These are phyloP conservation scores for Schizophyllum commune DNA, from an alignment of 1,284 basidiomycete genomes.

Conservation along the genomic window DNA sequence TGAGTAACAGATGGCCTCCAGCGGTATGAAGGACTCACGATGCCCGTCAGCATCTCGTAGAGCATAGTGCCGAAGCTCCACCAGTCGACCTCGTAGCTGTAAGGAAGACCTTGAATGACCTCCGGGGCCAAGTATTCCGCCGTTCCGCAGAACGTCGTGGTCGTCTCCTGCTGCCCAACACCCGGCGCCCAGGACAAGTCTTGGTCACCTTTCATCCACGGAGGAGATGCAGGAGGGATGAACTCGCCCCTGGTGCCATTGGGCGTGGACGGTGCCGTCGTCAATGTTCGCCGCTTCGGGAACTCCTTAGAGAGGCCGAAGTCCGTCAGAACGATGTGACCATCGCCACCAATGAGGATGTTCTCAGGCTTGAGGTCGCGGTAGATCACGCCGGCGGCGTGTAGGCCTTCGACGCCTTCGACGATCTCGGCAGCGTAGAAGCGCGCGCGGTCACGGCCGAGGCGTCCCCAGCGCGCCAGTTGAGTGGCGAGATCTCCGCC, in stretches of 20 bases:
- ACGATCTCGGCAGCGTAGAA: slow-evolving; percentile 97
- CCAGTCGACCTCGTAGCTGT: slow-evolving; percentile 95
- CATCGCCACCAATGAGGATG: slow-evolving; percentile 86
- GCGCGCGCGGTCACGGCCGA: slow-evolving; percentile 86
- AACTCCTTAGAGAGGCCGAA: slow-evolving; percentile 92
- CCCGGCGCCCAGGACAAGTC: slow-evolving; percentile 47
- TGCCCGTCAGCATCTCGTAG: slow-evolving; percentile 89
- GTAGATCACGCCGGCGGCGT: slow-evolving; percentile 81
- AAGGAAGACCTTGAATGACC: slow-evolving; percentile 86
- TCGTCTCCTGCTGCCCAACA: slow-evolving; percentile 48
- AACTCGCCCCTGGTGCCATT: slow-evolving; percentile 36
- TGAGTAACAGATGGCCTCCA: slow-evolving; percentile 10
- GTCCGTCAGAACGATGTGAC: slow-evolving; percentile 94
- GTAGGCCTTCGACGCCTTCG: slow-evolving; percentile 88
- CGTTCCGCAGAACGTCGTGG: slow-evolving; percentile 84
- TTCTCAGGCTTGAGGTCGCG: slow-evolving; percentile 93
- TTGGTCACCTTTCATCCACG: slow-evolving; percentile 65
- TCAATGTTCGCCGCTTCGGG: slow-evolving; percentile 40
- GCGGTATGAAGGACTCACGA: slow-evolving; percentile 44
- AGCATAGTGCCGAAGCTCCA: slow-evolving; percentile 98
- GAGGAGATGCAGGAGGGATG: slow-evolving; percentile 44
- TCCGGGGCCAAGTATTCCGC: slow-evolving; percentile 93
- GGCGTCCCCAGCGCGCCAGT: slow-evolving; percentile 87
- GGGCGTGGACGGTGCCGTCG: slow-evolving; percentile 50
- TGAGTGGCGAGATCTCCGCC: slow-evolving; percentile 96